phyloP scores from a whole-genome alignment of 129 eudicot species.

The Calendula officinalis region DNA sequence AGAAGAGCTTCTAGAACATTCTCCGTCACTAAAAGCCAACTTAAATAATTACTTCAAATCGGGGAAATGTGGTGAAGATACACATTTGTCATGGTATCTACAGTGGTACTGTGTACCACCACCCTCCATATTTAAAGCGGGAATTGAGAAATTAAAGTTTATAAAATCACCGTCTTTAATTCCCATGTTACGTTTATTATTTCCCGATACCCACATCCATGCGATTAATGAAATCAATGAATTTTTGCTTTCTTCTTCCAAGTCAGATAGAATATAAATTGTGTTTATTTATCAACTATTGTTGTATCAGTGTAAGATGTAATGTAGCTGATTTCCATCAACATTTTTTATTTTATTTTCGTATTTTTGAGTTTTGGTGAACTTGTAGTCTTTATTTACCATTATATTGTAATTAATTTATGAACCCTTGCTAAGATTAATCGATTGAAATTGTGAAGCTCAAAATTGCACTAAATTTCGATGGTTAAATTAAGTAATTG shows the following conservation, averaged over 20 bases:
- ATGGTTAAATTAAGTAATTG: no score
- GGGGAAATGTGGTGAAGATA: conserved; percentile 48
- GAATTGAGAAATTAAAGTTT: conserved; percentile 41
- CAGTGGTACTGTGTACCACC: conserved; percentile 83
- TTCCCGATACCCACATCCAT: conserved; percentile 63
- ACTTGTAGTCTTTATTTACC: no score
- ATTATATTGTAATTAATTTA: no score
- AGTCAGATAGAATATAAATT: background rate
- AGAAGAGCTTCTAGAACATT: conserved; percentile 56
- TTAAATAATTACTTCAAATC: conserved; percentile 43
- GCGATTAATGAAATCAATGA: conserved; percentile 57
- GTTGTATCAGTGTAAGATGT: conserved; percentile 6
- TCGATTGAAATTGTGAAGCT: no score
- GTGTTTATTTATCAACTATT: background rate
- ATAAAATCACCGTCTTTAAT: conserved; percentile 30
- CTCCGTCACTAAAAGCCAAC: conserved; percentile 27
- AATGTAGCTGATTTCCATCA: background rate
- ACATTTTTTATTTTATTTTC: background rate
- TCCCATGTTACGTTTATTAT: conserved; percentile 60
- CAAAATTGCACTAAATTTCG: no score
- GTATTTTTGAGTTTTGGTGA: no score
- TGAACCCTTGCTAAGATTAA: no score
- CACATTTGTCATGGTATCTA: conserved; percentile 75
- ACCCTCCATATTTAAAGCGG: conserved; percentile 43
- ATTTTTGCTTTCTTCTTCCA: conserved; percentile 25